These are phyloP conservation scores for Phylloboletellus chloephorus DNA, from an alignment of 1,284 basidiomycete species.

Conservation along the genomic window DNA sequence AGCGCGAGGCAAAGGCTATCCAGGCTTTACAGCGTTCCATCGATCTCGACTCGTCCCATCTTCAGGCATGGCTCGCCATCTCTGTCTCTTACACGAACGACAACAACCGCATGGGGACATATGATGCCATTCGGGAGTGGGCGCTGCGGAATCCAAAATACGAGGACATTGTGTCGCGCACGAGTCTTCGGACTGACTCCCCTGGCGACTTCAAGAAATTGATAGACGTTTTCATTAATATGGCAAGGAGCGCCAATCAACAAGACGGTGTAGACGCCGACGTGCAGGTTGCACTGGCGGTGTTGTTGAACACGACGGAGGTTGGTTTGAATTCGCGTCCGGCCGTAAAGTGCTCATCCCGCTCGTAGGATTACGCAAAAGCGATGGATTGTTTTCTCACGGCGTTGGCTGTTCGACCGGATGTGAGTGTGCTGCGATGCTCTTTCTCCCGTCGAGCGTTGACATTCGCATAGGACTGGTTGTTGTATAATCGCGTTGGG, in stretches of 20 bases:
- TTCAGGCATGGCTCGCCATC: constrained; percentile 87
- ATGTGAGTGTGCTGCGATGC: constrained; percentile 45
- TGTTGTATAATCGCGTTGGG: constrained; percentile 93
- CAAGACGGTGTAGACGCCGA: constrained; percentile 71
- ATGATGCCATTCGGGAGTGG: constrained; percentile 83
- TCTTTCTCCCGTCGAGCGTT: background rate
- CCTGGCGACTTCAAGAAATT: constrained; percentile 45
- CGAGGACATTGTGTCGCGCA: constrained; percentile 39
- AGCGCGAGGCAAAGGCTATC: constrained; percentile 89
- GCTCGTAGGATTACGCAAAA: constrained; percentile 74
- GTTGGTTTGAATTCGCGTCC: constrained; percentile 35
- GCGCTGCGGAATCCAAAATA: constrained; percentile 35
- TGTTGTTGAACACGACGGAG: constrained; percentile 89
- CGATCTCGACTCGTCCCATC: constrained; percentile 71
- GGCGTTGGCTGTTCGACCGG: constrained; percentile 82
- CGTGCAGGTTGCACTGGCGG: constrained; percentile 91
- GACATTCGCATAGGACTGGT: constrained; percentile 69
- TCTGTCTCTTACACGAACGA: constrained; percentile 94
- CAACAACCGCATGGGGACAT: constrained; percentile 65
- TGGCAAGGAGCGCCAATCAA: constrained; percentile 49
- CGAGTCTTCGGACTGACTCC: constrained; percentile 29
- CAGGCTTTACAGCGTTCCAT: constrained; percentile 80
- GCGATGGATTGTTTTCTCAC: constrained; percentile 93
- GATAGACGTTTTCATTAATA: constrained; percentile 61
- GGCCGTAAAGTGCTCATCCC: constrained; percentile 1